Conservation (phyloP, 495 filamentous ascomycete genomes). For the Penicillium canariense region DNA sequence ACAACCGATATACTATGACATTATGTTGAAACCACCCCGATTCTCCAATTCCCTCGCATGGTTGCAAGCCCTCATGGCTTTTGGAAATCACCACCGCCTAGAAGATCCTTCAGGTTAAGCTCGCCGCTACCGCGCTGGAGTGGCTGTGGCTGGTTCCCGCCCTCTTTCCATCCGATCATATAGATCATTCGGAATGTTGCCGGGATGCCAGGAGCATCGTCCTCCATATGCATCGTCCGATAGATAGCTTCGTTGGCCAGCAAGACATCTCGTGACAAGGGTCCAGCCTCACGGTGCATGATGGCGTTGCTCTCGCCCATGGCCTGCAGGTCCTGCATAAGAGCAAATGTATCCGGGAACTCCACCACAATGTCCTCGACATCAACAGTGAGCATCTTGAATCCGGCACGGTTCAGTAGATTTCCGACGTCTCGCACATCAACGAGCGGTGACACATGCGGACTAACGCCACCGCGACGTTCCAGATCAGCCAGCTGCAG, state of each 20-base stretch:
- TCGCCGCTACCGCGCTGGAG: slow-evolving; percentile 79
- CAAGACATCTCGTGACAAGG: slow-evolving; percentile 77
- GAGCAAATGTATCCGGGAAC: slow-evolving; percentile 85
- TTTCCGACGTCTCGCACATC: slow-evolving; percentile 92
- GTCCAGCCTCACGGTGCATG: slow-evolving; percentile 70
- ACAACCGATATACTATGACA: slow-evolving; percentile 33
- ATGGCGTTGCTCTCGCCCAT: slow-evolving; percentile 94
- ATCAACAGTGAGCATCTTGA: slow-evolving; percentile 94
- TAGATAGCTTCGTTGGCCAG: slow-evolving; percentile 90
- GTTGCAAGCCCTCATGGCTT: slow-evolving; percentile 25
- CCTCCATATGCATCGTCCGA: slow-evolving; percentile 70
- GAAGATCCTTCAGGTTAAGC: slow-evolving; percentile 76
- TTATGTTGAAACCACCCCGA: slow-evolving; percentile 13
- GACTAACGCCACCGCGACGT: slow-evolving; percentile 79
- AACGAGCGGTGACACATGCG: slow-evolving; percentile 83
- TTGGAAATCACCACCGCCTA: slow-evolving; percentile 59
- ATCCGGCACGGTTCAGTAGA: slow-evolving; percentile 80
- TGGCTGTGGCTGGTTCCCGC: slow-evolving; percentile 71
- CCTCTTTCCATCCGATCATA: slow-evolving; percentile 98
- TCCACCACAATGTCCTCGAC: slow-evolving; percentile 96
- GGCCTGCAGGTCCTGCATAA: slow-evolving; percentile 90
- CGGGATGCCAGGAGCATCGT: slow-evolving; percentile 66
- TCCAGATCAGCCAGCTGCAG: slow-evolving; percentile 92
- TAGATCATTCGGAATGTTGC: slow-evolving; percentile 92
- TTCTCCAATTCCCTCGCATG: background rate